phyloP scores from a whole-genome alignment of 2,329 filamentous ascomycete genomes.

The Aspergillus piperis region DNA sequence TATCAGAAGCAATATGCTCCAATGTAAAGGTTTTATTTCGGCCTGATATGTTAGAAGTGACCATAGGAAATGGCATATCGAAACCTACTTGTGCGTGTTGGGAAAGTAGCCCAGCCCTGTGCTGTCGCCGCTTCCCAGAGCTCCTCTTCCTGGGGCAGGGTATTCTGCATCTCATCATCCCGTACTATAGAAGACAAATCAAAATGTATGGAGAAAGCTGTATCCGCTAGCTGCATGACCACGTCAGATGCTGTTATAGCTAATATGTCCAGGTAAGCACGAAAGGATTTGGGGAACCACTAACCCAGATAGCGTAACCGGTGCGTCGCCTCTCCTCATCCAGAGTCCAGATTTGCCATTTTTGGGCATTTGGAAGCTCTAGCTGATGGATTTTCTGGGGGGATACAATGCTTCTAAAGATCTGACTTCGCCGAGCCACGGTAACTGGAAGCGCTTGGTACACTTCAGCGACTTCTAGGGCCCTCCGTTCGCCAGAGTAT shows the following conservation, averaged over 20 bases:
- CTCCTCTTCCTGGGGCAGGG: neutral
- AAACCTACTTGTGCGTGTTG: neutral
- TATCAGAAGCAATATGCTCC: neutral
- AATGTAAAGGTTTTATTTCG: neutral
- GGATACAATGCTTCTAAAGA: neutral
- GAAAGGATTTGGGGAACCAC: neutral
- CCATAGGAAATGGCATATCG: neutral
- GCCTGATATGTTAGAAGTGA: neutral
- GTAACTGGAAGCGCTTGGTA: neutral
- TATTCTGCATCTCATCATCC: constrained; percentile 1
- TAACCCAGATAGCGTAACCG: neutral
- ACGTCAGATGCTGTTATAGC: neutral
- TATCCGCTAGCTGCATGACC: neutral
- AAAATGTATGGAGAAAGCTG: neutral
- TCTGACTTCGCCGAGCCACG: neutral
- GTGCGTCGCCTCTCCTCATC: neutral
- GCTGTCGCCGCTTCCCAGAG: neutral
- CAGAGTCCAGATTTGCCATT: neutral
- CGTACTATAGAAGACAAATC: neutral
- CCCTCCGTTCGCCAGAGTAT: constrained; percentile 3
- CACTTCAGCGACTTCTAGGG: neutral
- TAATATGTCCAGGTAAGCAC: neutral
- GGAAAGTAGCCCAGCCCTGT: neutral
- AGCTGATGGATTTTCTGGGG: neutral
- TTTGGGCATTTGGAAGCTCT: neutral